Conservation (phyloP, 140 eudicot genomes). For the Ambrosia hybrid region DNA sequence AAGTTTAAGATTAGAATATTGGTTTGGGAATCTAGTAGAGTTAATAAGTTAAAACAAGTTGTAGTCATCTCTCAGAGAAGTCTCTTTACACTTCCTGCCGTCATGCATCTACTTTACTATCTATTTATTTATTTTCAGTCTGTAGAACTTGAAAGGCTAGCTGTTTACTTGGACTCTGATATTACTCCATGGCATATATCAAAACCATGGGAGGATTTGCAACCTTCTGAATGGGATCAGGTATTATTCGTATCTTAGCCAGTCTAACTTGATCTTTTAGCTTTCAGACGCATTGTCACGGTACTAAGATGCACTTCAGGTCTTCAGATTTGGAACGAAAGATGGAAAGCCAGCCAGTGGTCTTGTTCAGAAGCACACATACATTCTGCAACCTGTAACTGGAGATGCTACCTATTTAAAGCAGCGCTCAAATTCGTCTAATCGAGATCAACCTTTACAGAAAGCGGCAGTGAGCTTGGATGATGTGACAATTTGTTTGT, state of each 20-base stretch:
- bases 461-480: constrained; percentile 77
- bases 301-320: constrained; percentile 44
- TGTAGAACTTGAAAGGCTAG: constrained; percentile 83
- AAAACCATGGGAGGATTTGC: constrained; percentile 81
- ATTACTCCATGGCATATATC: constrained; percentile 71
- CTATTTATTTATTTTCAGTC: constrained; percentile 53
- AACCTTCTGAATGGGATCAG: constrained; percentile 90
- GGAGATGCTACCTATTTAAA: constrained; percentile 87
- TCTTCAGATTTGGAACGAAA: constrained; percentile 78
- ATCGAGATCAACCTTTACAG: constrained; percentile 69
- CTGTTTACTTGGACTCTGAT: constrained; percentile 93
- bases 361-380: constrained; percentile 54
- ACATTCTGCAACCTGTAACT: constrained; percentile 85
- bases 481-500: constrained; percentile 88
- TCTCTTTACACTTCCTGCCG: constrained; percentile 5
- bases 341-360: constrained; percentile 72
- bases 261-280: constrained; percentile 15
- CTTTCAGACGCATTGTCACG: constrained; percentile 13
- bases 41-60: constrained; percentile 11
- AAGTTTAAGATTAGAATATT: no score
- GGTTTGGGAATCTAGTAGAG: background rate
- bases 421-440: constrained; percentile 52
- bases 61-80: constrained; percentile 15
- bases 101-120: constrained; percentile 3
- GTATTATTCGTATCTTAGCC: constrained; percentile 36